Percentiles rank a stretch among this genome's conserved stretches.
phyloP scores from a whole-genome alignment of 2,329 filamentous ascomycete genomes.

The Cladophialophora chaetospira region DNA sequence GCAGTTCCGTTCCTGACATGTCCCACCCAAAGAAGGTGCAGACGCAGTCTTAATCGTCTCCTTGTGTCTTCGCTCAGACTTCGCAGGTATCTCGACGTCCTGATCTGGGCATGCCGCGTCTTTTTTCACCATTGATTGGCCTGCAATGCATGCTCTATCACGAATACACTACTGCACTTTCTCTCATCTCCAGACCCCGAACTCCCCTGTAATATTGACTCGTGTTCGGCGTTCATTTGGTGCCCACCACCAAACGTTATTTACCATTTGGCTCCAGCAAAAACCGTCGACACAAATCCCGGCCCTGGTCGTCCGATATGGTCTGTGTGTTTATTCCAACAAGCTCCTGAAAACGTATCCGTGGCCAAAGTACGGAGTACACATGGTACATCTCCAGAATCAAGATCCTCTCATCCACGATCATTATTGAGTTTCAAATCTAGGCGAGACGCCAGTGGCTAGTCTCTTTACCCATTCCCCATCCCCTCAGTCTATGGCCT shows the following conservation, averaged over 20 bases:
- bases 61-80: too few species aligned
- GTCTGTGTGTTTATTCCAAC: too few species aligned
- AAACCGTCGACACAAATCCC: too few species aligned
- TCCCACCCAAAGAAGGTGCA: too few species aligned
- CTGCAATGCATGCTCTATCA: not conserved
- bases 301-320: not conserved
- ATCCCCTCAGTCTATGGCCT: not conserved
- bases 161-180: not conserved
- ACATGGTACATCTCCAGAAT: not conserved
- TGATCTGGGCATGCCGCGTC: not conserved
- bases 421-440: not conserved
- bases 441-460: constrained; percentile 6
- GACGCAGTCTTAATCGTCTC: too few species aligned
- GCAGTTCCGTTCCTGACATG: too few species aligned
- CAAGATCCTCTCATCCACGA: not conserved
- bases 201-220: constrained; percentile 9
- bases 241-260: constrained; percentile 9
- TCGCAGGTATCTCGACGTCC: not conserved
- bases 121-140: not conserved
- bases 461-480: constrained; percentile 9
- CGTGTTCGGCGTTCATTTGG: constrained; percentile 14
- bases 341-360: too few species aligned
- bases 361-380: not conserved
- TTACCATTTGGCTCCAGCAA: too few species aligned
- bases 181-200: not conserved